A percentile compares a stretch with the other conserved stretches of the same genome.
These are phyloP conservation scores for Cubamyces lactineus DNA, from an alignment of 768 basidiomycete genomes.

Conservation along the genomic window DNA sequence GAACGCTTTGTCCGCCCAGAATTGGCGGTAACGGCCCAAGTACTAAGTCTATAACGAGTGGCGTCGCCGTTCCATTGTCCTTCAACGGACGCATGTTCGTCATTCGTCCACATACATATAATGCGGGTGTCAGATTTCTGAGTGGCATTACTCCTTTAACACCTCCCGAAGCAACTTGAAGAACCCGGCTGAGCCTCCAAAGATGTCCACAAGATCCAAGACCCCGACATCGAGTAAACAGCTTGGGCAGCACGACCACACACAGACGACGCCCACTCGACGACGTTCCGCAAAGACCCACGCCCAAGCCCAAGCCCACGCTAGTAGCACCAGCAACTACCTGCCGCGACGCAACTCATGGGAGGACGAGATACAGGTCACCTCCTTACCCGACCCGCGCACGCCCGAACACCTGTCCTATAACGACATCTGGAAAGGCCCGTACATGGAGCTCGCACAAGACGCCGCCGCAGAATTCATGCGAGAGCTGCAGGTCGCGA, in stretches of 20 bases:
- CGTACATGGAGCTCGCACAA: neutral
- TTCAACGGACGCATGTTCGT: too few species aligned
- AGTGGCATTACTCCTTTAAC: too few species aligned
- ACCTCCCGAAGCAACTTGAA: too few species aligned
- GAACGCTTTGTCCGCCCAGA: too few species aligned
- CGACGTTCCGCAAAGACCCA: neutral
- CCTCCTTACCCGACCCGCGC: slow-evolving; percentile 15
- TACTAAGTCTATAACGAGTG: too few species aligned
- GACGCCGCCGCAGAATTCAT: neutral
- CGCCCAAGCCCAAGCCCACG: neutral
- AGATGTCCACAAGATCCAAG: neutral
- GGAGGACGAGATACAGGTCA: slow-evolving; percentile 13
- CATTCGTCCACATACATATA: too few species aligned
- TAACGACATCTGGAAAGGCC: neutral
- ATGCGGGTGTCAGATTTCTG: too few species aligned
- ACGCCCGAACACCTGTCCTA: neutral
- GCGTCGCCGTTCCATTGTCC: too few species aligned
- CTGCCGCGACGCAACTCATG: slow-evolving; percentile 12
- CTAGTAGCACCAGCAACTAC: neutral
- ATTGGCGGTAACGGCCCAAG: too few species aligned
- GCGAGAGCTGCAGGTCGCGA: neutral
- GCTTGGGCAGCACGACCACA: neutral
- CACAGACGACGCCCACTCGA: slow-evolving; percentile 2
- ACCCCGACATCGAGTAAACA: neutral
- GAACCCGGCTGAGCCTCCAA: neutral